phyloP scores from a whole-genome alignment of 163 green algal genomes.

The Coccomyxa subellipsoidea region DNA sequence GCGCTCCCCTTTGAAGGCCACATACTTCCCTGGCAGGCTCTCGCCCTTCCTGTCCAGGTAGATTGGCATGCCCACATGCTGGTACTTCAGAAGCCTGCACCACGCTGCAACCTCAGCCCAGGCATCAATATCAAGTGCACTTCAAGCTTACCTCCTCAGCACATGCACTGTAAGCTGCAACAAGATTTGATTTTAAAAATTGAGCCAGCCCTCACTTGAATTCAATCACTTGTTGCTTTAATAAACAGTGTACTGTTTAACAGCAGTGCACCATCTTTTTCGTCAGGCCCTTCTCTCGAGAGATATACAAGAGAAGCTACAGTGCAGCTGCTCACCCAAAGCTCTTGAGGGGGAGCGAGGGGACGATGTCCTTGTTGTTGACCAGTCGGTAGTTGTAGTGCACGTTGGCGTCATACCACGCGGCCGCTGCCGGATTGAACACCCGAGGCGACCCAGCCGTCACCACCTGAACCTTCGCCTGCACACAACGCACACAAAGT shows the following conservation, averaged over 20 bases:
- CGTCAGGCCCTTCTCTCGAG: too few species aligned
- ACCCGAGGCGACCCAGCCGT: slow-evolving; percentile 1
- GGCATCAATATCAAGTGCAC: neutral
- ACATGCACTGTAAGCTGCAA: too few species aligned
- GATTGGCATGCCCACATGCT: slow-evolving; percentile 10
- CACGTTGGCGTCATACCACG: slow-evolving; percentile 1
- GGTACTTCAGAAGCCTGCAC: neutral
- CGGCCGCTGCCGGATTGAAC: neutral
- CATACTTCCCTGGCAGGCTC: slow-evolving; percentile 1
- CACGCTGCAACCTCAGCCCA: neutral
- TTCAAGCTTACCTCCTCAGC: too few species aligned
- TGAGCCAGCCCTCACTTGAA: too few species aligned
- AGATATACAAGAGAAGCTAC: too few species aligned
- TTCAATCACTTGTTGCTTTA: too few species aligned
- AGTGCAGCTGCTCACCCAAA: slow-evolving; percentile 1
- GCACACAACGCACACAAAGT: too few species aligned
- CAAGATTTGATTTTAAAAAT: too few species aligned
- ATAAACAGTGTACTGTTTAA: too few species aligned
- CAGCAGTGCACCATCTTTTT: too few species aligned
- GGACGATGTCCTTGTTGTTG: slow-evolving; percentile 14
- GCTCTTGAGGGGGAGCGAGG: neutral
- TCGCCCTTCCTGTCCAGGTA: neutral
- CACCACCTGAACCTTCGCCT: neutral
- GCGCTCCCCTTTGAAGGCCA: neutral
- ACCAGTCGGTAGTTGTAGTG: neutral